Evolutionary conservation across 2,329 filamentous ascomycete genomes (phyloP).

Genomic region (Hymenoscyphus scutula): DNA sequence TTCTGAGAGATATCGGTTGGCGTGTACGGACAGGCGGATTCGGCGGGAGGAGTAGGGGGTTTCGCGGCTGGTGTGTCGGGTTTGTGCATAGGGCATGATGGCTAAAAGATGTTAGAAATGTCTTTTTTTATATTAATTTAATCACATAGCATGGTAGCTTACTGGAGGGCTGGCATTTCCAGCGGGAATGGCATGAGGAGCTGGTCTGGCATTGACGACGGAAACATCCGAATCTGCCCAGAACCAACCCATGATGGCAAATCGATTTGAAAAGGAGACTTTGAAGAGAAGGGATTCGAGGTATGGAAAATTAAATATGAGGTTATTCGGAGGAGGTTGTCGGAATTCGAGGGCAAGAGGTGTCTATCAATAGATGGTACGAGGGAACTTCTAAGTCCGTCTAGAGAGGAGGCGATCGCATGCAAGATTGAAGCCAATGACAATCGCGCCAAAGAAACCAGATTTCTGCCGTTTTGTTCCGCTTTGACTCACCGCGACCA

Average conservation of each 20-base stretch:
- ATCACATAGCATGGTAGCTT: conserved; percentile 7
- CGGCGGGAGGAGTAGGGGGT: conserved; percentile 30
- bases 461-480: conserved; percentile 11
- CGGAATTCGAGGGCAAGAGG: neutral
- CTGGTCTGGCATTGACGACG: conserved; percentile 24
- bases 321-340: neutral
- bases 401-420: neutral
- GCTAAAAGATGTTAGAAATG: conserved; percentile 41
- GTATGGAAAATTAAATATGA: neutral
- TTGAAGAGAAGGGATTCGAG: neutral
- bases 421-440: conserved; percentile 1
- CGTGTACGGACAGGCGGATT: conserved; percentile 36
- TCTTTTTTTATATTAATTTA: neutral
- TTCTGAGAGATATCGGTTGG: conserved; percentile 27
- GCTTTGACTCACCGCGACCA: conserved; percentile 11
- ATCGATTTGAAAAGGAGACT: neutral
- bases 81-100: conserved; percentile 69
- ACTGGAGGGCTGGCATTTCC: conserved; percentile 30
- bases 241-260: conserved; percentile 34
- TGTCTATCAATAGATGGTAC: neutral
- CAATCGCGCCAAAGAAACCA: conserved; percentile 6
- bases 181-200: conserved; percentile 28
- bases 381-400: conserved; percentile 2
- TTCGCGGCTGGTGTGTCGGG: conserved; percentile 36
- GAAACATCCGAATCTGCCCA: conserved; percentile 33